These are phyloP conservation scores for Trebouxia sp. DNA, from an alignment of 139 green algal genomes.

Conservation along the genomic window DNA sequence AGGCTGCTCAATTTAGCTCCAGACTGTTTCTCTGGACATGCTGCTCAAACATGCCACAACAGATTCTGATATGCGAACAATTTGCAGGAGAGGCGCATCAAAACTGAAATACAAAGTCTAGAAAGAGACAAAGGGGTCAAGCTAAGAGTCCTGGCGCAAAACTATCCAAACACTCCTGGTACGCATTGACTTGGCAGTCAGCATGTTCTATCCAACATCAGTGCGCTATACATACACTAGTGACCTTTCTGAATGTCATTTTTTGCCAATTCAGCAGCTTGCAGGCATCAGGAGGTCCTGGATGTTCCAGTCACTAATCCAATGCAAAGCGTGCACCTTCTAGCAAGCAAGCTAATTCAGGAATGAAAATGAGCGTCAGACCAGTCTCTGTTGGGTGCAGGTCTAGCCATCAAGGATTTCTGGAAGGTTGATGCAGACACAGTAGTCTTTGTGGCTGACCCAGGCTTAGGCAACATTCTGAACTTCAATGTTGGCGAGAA, in stretches of 20 bases:
- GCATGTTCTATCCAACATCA: not conserved
- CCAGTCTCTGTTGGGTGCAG: conserved; percentile 36
- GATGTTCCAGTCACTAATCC: too few species aligned
- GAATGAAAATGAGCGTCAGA: not conserved
- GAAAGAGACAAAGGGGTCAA: conserved; percentile 93
- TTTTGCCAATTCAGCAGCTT: too few species aligned
- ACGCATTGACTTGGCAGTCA: not conserved
- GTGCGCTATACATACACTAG: too few species aligned
- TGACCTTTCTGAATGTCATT: too few species aligned
- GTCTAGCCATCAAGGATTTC: conserved; percentile 92
- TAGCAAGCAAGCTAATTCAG: too few species aligned
- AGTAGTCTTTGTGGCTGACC: conserved; percentile 91
- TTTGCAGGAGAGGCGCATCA: conserved; percentile 74
- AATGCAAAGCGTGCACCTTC: too few species aligned
- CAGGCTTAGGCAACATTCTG: conserved; percentile 87
- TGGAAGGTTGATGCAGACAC: conserved; percentile 95
- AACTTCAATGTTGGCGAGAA: conserved; percentile 91
- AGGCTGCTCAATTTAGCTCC: too few species aligned
- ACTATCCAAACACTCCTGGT: conserved; percentile 95
- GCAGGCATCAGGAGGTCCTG: too few species aligned
- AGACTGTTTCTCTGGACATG: too few species aligned
- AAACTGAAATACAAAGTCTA: conserved; percentile 62
- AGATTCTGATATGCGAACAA: not conserved
- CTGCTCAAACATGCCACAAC: too few species aligned
- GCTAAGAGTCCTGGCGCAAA: conserved; percentile 94